These are phyloP conservation scores for Aspergillus baeticus DNA, from an alignment of 495 filamentous ascomycete species.

Conservation along the genomic window DNA sequence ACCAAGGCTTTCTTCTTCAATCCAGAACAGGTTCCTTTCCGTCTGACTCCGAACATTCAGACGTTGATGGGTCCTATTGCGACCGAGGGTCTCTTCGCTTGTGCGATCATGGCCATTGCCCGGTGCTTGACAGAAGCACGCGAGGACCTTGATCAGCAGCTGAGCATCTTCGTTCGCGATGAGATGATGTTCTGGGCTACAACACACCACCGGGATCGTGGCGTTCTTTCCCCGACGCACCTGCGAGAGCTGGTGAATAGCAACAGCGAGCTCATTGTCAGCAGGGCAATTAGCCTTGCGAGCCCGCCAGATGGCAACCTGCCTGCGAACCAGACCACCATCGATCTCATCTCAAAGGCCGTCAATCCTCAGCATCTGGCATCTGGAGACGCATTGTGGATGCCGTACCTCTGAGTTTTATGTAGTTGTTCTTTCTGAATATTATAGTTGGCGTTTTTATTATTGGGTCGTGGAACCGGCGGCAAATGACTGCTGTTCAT, in stretches of 20 bases:
- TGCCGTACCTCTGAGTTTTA: conserved; percentile 79
- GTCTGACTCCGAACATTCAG: conserved; percentile 94
- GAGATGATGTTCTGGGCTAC: conserved; percentile 99
- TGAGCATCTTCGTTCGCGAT: conserved; percentile 91
- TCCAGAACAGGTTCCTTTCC: conserved; percentile 92
- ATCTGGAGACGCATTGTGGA: conserved; percentile 89
- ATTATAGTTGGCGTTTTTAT: conserved; percentile 21
- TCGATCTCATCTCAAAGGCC: conserved; percentile 82
- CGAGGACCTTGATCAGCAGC: conserved; percentile 83
- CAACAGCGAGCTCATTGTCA: conserved; percentile 89
- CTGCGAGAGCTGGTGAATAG: conserved; percentile 82
- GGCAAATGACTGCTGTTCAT: conserved; percentile 14
- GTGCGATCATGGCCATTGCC: conserved; percentile 91
- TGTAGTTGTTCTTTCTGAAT: conserved; percentile 13
- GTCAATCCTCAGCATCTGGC: conserved; percentile 85
- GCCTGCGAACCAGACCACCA: conserved; percentile 93
- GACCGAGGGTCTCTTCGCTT: conserved; percentile 90
- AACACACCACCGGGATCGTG: conserved; percentile 72
- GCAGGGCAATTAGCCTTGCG: conserved; percentile 79
- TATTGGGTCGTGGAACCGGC: conserved; percentile 15
- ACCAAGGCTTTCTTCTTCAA: conserved; percentile 88
- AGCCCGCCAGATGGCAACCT: conserved; percentile 62
- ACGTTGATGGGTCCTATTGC: conserved; percentile 92
- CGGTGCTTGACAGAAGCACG: conserved; percentile 92
- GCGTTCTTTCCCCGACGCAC: conserved; percentile 61